phyloP scores from a whole-genome alignment of 2,329 filamentous ascomycete species.

The Fusarium sp. region DNA sequence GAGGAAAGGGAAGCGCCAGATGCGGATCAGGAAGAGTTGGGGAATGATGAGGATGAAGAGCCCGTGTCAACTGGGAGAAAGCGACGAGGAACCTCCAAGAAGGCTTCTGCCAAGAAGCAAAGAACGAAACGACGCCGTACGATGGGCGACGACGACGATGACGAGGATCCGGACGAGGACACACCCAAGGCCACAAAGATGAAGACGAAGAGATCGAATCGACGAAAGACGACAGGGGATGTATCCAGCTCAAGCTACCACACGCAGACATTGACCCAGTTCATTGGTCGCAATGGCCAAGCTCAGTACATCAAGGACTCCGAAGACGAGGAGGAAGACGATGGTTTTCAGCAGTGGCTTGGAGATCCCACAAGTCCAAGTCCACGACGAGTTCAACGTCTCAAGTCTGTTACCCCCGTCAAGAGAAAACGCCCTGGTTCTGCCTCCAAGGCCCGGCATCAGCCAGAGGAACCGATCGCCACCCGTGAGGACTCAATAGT shows the following conservation, averaged over 20 bases:
- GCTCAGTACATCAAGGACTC: constrained; percentile 51
- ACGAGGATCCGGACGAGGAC: constrained; percentile 3
- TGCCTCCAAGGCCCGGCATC: constrained; percentile 31
- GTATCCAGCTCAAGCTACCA: constrained; percentile 49
- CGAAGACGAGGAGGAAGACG: constrained; percentile 51
- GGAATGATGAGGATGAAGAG: constrained; percentile 34
- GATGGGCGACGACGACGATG: constrained; percentile 38
- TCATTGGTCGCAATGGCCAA: constrained; percentile 43
- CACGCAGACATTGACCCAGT: constrained; percentile 58
- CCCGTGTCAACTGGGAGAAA: constrained; percentile 42
- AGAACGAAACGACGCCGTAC: constrained; percentile 45
- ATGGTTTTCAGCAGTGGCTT: constrained; percentile 51
- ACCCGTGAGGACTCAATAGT: constrained; percentile 50
- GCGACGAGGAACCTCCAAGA: constrained; percentile 29
- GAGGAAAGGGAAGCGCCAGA: constrained; percentile 34
- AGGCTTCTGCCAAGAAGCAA: constrained; percentile 16
- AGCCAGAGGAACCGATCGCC: constrained; percentile 3
- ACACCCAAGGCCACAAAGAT: constrained; percentile 31
- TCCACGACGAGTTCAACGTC: constrained; percentile 20
- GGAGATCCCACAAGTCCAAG: constrained; percentile 45
- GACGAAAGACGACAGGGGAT: constrained; percentile 50
- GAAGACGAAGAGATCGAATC: constrained; percentile 22
- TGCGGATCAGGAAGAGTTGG: constrained; percentile 7
- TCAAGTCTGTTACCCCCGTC: constrained; percentile 13
- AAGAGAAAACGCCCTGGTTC: constrained; percentile 31